These are phyloP conservation scores for Nicotiana paniculata DNA, from an alignment of 257 asterid genomes.

Conservation along the genomic window DNA sequence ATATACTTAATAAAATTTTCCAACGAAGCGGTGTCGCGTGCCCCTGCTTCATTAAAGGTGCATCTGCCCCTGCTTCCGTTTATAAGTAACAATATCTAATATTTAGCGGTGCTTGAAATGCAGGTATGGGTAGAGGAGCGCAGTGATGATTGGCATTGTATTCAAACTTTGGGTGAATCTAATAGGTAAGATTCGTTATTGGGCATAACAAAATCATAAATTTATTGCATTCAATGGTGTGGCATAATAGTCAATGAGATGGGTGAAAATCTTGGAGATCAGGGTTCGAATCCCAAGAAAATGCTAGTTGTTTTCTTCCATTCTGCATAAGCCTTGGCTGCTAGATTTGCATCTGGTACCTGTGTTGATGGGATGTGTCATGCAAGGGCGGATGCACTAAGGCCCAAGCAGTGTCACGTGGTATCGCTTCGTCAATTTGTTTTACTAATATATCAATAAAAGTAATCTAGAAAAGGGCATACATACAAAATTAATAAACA, in stretches of 20 bases:
- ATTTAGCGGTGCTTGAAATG: slow-evolving; percentile 8
- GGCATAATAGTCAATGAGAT: neutral
- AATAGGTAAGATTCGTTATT: slow-evolving; percentile 33
- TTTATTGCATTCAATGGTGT: neutral
- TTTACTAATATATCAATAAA: no score
- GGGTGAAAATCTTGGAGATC: neutral
- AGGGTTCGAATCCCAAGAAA: neutral
- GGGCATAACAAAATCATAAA: neutral
- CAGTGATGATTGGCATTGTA: slow-evolving; percentile 78
- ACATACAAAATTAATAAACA: no score
- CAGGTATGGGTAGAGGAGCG: slow-evolving; percentile 82
- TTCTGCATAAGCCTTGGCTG: neutral
- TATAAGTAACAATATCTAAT: neutral
- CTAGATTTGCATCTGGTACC: neutral
- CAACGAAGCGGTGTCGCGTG: no score
- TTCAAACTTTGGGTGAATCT: slow-evolving; percentile 68
- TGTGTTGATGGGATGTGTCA: neutral
- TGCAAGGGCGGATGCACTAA: no score
- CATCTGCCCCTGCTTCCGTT: neutral
- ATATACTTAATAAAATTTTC: no score
- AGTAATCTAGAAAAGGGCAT: no score
- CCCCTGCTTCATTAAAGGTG: no score
- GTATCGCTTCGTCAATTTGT: no score
- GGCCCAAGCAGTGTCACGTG: no score
- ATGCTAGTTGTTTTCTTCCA: neutral